Percentiles rank a stretch among this genome's conserved stretches.
phyloP scores from a whole-genome alignment of 352 stramenopile species.

The Phytopythium kandeliae region DNA sequence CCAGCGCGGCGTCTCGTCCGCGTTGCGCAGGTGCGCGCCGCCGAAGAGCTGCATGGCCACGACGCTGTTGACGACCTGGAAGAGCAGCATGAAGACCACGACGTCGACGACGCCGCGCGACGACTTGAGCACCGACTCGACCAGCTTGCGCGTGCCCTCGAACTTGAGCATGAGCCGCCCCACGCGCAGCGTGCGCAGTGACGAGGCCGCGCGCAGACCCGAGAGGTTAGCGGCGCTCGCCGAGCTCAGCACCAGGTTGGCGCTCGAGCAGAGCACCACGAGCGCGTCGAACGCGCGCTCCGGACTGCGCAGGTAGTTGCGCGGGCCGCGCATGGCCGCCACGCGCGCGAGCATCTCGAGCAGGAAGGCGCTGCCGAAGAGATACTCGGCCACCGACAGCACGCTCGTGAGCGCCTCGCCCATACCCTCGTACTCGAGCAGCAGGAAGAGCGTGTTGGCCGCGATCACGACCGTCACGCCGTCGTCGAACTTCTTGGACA shows the following conservation, averaged over 20 bases:
- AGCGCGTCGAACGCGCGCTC: constrained; percentile 70
- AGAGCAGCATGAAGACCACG: constrained; percentile 67
- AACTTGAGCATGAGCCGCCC: constrained; percentile 77
- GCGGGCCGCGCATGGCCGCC: constrained; percentile 43
- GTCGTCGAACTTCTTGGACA: constrained; percentile 74
- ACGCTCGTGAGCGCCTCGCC: constrained; percentile 15
- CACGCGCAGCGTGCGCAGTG: constrained; percentile 64
- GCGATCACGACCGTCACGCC: constrained; percentile 64
- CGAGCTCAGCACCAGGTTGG: constrained; percentile 72
- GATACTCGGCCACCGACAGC: constrained; percentile 58
- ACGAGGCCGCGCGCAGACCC: constrained; percentile 60
- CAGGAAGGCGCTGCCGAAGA: constrained; percentile 61
- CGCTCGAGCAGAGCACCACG: constrained; percentile 59
- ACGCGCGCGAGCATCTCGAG: constrained; percentile 61
- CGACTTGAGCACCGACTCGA: constrained; percentile 73
- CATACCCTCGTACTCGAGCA: constrained; percentile 71
- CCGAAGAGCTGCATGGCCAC: constrained; percentile 78
- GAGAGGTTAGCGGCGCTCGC: constrained; percentile 37
- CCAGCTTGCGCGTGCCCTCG: constrained; percentile 69
- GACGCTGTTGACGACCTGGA: constrained; percentile 73
- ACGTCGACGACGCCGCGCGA: constrained; percentile 75
- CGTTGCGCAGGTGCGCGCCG: constrained; percentile 33
- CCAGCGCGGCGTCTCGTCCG: constrained; percentile 52
- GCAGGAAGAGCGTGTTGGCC: constrained; percentile 56
- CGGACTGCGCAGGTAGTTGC: constrained; percentile 43